Conservation (phyloP, 164 flowering plant genomes). For the Aristolochia californica region DNA sequence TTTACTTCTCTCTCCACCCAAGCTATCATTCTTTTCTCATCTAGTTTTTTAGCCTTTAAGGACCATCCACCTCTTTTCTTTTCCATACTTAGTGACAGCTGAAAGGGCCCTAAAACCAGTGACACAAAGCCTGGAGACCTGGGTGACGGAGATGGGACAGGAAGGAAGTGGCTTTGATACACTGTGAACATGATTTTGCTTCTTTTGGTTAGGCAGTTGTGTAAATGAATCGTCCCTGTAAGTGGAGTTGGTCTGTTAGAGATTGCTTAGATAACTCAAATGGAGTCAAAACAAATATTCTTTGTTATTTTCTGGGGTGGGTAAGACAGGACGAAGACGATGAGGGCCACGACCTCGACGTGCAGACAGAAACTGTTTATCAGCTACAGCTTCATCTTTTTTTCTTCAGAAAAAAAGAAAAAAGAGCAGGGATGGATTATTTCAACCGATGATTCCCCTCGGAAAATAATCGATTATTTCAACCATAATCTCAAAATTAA, state of each 20-base stretch:
- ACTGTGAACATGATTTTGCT: background rate
- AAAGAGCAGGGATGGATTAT: background rate
- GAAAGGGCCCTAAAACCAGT: too few species aligned
- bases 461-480: background rate
- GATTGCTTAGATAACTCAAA: conserved; percentile 2
- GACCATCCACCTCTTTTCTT: too few species aligned
- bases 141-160: background rate
- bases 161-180: background rate
- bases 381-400: background rate
- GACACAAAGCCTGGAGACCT: background rate
- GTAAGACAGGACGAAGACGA: background rate
- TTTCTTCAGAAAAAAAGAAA: background rate
- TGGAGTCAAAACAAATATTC: background rate
- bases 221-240: background rate
- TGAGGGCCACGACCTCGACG: background rate
- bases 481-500: background rate
- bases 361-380: background rate
- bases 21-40: background rate
- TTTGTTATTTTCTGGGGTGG: background rate
- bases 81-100: too few species aligned
- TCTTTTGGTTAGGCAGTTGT: background rate
- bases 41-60: background rate
- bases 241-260: background rate
- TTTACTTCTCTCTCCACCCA: conserved; percentile 2
- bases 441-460: background rate